Evolutionary conservation across 2,329 filamentous ascomycete species (phyloP).

Genomic region (Sporothrix brasiliensis): DNA sequence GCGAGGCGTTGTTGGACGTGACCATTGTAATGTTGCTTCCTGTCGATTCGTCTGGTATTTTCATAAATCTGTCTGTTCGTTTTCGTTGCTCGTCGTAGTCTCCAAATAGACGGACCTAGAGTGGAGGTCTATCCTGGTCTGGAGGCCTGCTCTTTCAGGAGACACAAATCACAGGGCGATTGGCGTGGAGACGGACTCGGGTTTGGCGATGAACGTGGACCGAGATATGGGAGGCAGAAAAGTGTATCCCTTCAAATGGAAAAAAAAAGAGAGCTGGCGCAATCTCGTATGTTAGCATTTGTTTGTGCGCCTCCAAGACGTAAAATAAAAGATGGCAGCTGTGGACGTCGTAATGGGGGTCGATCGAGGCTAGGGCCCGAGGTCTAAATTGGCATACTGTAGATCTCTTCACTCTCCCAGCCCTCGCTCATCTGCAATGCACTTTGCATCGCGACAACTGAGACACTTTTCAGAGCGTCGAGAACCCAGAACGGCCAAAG

Average conservation of each 20-base stretch:
- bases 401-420: slow-evolving; percentile 20
- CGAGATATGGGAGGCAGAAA: not conserved
- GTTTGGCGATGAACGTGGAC: not conserved
- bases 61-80: not conserved
- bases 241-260: not conserved
- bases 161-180: not conserved
- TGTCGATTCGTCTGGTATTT: not conserved
- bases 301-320: not conserved
- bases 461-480: not conserved
- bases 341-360: not conserved
- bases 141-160: slow-evolving; percentile 7
- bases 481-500: not conserved
- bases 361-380: not conserved
- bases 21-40: slow-evolving; percentile 7
- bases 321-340: not conserved
- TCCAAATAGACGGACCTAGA: slow-evolving; percentile 4
- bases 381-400: slow-evolving; percentile 14
- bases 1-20: slow-evolving; percentile 23
- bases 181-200: not conserved
- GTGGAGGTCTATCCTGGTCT: not conserved
- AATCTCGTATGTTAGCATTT: slow-evolving; percentile 19
- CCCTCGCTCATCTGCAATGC: not conserved
- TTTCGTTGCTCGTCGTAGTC: not conserved
- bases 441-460: slow-evolving; percentile 19
- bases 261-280: slow-evolving; percentile 3